Evolutionary conservation across 2,329 filamentous ascomycete genomes (phyloP), one percentile per base, ranked within the genome.

Genomic region (Colletotrichum phormii): DNA sequence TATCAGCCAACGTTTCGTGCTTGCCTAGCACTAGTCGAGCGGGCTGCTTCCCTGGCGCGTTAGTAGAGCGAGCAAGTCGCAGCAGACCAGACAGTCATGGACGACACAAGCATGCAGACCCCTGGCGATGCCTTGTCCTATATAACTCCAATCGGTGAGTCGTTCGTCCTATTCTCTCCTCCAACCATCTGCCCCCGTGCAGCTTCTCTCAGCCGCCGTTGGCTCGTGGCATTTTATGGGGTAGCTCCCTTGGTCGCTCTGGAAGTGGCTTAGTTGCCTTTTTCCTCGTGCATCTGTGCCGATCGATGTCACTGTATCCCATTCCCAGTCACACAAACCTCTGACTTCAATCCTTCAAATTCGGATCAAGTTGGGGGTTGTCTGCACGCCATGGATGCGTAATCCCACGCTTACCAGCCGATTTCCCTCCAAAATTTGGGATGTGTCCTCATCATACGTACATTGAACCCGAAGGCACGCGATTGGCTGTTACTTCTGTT

Each of bases 101-200:
- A 83, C 77, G 78, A 79, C 75, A 77, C 78, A 78, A 77, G 77
- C 78, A 83, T 84, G 83, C 85, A 84, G 79, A 84, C 82, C 83
- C 84, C 83, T 83, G 84, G 79, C 80, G 83, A 84, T 82, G 82
- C 81, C 76, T 82, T 83, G 74, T 85, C 84, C 74, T 88, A 85
- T 81, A 84, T 90, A 76, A 84, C 82, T 77, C 88, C 88, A 81
- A 88, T 89, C 82, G 88, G 88, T 89, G 82, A 86, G 88, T 77
- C 72, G 76, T 77, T 77, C 77, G 81, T 79, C 76, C 75, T 76
- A 74, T 73, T 75, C 77, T 76, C 77, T 75, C 78, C 73, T 77
- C 77, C 81, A 88, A 85, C 87, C 86, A 86, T 85, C 84, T 83
- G 76, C 79, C 81, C 84, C 84, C 84, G 87, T 88, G 84, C 84